These are phyloP conservation scores for Prillingera fragicola DNA, from an alignment of 1,284 basidiomycete genomes.

Conservation along the genomic window DNA sequence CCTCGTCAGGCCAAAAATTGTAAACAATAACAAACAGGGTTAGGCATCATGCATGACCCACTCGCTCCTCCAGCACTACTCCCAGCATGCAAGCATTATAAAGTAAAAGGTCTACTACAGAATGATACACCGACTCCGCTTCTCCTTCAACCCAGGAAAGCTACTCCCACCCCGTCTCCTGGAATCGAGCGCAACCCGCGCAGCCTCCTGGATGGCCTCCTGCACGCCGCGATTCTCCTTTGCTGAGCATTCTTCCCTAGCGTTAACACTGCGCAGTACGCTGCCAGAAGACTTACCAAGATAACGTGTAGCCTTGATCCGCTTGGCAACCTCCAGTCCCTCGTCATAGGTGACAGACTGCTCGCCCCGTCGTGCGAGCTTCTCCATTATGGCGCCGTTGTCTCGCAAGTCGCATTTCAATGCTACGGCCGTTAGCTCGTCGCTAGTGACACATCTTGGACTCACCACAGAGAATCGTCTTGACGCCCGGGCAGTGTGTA, in stretches of 20 bases:
- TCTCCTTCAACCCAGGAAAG: no score
- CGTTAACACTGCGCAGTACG: neutral
- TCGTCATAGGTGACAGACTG: slow-evolving; percentile 82
- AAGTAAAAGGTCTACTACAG: slow-evolving; percentile 1
- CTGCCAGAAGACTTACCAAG: slow-evolving; percentile 58
- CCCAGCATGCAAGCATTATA: neutral
- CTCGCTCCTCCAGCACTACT: neutral
- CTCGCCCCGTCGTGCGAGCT: slow-evolving; percentile 53
- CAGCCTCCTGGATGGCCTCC: slow-evolving; percentile 86
- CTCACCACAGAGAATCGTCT: slow-evolving; percentile 83
- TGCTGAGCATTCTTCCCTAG: slow-evolving; percentile 76
- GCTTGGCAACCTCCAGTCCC: slow-evolving; percentile 75
- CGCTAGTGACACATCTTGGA: slow-evolving; percentile 14
- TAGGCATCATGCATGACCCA: slow-evolving; percentile 14
- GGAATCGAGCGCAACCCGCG: slow-evolving; percentile 71
- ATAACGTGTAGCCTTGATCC: slow-evolving; percentile 87
- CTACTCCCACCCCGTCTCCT: slow-evolving; percentile 61
- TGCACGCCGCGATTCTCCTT: slow-evolving; percentile 90
- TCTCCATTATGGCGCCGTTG: slow-evolving; percentile 61
- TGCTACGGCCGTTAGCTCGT: slow-evolving; percentile 52
- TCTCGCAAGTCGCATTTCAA: slow-evolving; percentile 92
- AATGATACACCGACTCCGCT: slow-evolving; percentile 16
- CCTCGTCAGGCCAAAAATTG: no score
- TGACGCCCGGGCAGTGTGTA: slow-evolving; percentile 87
- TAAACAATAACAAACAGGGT: no score